Conservation (phyloP, 2,329 filamentous ascomycete species). For the Sporothrix protearum region DNA sequence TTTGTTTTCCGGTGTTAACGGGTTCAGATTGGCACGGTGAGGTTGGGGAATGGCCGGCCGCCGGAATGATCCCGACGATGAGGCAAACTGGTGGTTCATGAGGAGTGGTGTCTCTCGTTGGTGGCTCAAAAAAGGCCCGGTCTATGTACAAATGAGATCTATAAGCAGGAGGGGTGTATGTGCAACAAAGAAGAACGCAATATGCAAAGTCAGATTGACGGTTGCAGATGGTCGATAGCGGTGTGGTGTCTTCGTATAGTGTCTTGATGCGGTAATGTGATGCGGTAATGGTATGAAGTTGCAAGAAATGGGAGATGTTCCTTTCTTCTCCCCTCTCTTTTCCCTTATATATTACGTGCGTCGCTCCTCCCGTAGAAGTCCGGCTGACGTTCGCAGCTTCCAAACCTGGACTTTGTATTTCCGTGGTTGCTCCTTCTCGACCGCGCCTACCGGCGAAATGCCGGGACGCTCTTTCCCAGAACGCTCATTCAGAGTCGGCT, state of each 20-base stretch:
- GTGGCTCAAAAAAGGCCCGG: background rate
- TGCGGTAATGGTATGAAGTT: background rate
- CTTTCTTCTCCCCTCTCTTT: background rate
- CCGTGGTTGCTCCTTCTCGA: background rate
- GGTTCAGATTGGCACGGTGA: background rate
- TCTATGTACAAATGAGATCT: conserved; percentile 21
- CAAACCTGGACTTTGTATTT: background rate
- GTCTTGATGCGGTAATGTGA: background rate
- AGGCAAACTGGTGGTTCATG: background rate
- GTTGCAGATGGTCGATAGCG: background rate
- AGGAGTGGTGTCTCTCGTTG: conserved; percentile 16
- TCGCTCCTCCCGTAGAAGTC: background rate
- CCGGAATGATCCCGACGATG: background rate
- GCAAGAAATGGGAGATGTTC: conserved; percentile 1
- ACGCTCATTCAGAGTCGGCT: background rate
- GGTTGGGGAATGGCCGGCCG: background rate
- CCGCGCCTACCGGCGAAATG: background rate
- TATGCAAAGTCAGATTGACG: background rate
- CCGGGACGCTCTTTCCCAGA: background rate
- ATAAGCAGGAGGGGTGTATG: background rate
- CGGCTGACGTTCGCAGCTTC: background rate
- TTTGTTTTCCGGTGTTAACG: background rate
- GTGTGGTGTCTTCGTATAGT: no score
- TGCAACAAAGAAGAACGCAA: background rate
- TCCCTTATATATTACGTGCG: no score